Evolutionary conservation across 192 early-diverging fungal species (phyloP).

Genomic region (Pilaira anomala): DNA sequence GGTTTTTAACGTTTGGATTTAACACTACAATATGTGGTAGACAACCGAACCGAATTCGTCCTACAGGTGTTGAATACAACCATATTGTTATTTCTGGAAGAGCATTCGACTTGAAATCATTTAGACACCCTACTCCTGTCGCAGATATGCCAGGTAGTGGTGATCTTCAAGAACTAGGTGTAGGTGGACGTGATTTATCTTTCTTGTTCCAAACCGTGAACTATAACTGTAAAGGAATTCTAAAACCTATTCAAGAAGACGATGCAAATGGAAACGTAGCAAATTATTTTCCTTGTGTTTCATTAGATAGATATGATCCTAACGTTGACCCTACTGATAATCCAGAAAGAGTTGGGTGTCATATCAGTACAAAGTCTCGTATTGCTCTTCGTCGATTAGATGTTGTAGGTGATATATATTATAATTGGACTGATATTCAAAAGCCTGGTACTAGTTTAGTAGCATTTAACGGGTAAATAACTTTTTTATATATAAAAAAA

Average conservation of each 20-base stretch:
- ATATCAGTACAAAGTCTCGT: conserved; percentile 45
- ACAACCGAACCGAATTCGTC: conserved; percentile 43
- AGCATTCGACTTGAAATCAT: conserved; percentile 58
- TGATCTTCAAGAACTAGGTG: conserved; percentile 54
- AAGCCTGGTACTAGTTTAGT: conserved; percentile 52
- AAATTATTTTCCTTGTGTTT: conserved; percentile 73
- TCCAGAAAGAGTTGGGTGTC: conserved; percentile 56
- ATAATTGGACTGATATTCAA: conserved; percentile 64
- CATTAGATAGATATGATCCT: conserved; percentile 39
- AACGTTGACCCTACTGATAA: conserved; percentile 53
- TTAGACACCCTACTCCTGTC: conserved; percentile 44
- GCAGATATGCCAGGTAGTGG: conserved; percentile 41
- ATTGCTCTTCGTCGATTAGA: conserved; percentile 43
- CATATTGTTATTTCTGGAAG: conserved; percentile 62
- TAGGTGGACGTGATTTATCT: conserved; percentile 67
- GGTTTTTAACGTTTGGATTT: conserved; percentile 85
- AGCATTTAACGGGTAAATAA: conserved; percentile 65
- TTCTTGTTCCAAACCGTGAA: conserved; percentile 81
- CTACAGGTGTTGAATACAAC: conserved; percentile 47
- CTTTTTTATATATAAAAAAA: background rate
- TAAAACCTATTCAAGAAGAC: conserved; percentile 35
- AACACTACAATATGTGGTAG: conserved; percentile 61
- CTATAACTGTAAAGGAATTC: conserved; percentile 58
- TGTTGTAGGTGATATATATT: conserved; percentile 61
- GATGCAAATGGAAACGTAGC: conserved; percentile 39